Evolutionary conservation across 495 filamentous ascomycete genomes (phyloP), one percentile per base, ranked within the genome.

Genomic region (Copromyces sp.): DNA sequence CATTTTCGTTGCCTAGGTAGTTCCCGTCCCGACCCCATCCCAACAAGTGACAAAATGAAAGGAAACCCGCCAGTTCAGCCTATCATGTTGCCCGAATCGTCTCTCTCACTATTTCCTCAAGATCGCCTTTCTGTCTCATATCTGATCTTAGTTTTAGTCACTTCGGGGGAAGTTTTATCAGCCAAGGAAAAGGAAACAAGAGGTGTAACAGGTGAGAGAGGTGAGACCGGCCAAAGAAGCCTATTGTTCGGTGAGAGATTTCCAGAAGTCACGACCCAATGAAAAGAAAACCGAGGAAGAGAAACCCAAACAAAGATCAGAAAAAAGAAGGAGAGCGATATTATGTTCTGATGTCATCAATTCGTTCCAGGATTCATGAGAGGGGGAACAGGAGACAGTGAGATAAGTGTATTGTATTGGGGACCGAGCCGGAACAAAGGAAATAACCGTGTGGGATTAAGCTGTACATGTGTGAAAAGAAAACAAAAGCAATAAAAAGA

Each of bases 271-370:
- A 65, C 29, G 1, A 40, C 14, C 14, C 53, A 16, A 3, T 2
- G 9, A 17, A 16, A 32, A 16, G 29, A 65, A 35, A 61, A 7
- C 53, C 53, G 53, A 61, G 29, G 14, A 61, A 17, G 78, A 17
- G 78, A 74, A 70, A 73, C 72, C 74, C 74, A 71, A 75, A 77
- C 61, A 75, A 47, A 61, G 70, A 69, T 44, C 68, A 24, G 32
- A 73, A 61, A 74, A 69, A 65, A 24, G 24, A 35, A 73, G 69
- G 70, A 77, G 32, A 70, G 68, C 71, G 32, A 74, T 40, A 68
- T 71, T 69, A 68, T 72, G 72, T 74, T 35, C 35, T 24, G 44
- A 59, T 20, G 9, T 38, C 39, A 32, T 35, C 53, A 65, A 32
- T 9, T 65, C 53, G 53, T 65, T 16, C 53, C 29, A 35, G 12